phyloP scores from a whole-genome alignment of 768 basidiomycete species.

The Naganishia kalamii region DNA sequence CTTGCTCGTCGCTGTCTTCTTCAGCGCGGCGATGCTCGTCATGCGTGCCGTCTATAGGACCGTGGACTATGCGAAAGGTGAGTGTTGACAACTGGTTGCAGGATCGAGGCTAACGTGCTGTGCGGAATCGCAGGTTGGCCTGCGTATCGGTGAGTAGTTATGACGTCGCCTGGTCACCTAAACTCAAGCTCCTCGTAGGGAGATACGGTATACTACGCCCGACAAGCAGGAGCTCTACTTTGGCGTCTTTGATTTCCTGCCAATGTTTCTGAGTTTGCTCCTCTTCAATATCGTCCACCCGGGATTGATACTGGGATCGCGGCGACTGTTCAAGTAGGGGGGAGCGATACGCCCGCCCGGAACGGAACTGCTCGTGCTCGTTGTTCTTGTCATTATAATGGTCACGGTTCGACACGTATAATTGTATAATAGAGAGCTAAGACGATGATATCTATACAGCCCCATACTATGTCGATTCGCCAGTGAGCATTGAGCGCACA shows the following conservation, averaged over 20 bases:
- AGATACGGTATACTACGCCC: not conserved
- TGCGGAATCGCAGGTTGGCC: not conserved
- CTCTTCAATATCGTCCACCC: slow-evolving; percentile 32
- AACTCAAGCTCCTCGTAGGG: too few species aligned
- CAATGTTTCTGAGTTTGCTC: slow-evolving; percentile 34
- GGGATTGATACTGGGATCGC: not conserved
- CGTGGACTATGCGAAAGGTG: slow-evolving; percentile 37
- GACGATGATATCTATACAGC: too few species aligned
- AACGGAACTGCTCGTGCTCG: too few species aligned
- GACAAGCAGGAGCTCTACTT: slow-evolving; percentile 26
- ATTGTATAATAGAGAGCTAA: too few species aligned
- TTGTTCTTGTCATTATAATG: too few species aligned
- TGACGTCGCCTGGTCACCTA: too few species aligned
- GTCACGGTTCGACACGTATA: too few species aligned
- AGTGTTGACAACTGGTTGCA: not conserved
- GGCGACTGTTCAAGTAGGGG: not conserved
- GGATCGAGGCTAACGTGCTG: not conserved
- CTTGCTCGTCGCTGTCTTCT: slow-evolving; percentile 29
- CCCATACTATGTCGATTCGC: too few species aligned
- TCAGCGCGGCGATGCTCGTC: slow-evolving; percentile 36
- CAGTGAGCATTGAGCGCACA: too few species aligned
- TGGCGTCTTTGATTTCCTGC: slow-evolving; percentile 29
- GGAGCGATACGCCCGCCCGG: too few species aligned
- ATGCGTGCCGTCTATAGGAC: slow-evolving; percentile 36
- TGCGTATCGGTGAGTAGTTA: not conserved